Evolutionary conservation across 148 eudicot genomes (phyloP), one percentile per base, ranked within the genome.

Genomic region (Chenopodium suecicum): DNA sequence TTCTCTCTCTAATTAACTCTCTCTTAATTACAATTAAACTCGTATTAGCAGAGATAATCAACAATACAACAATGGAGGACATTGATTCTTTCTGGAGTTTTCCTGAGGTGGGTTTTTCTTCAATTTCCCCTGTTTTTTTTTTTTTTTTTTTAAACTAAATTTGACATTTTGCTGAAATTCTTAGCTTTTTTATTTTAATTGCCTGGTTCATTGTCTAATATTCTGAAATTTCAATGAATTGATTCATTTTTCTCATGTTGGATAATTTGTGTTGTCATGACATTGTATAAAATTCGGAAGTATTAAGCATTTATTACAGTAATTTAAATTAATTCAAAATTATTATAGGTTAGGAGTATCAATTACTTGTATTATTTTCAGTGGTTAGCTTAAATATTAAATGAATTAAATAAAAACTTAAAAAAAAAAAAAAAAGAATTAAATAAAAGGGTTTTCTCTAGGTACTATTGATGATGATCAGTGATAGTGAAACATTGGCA

Each of bases 11-110:
- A 79, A 68, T 76, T 4, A 37, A 60, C 77, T 44, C 65, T 66
- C 69, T 75, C 79, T 73, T 23, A 69, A n/a, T 60, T 20, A 32
- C 68, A 67, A 48, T n/a, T 19, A 46, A 29, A 46, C 19, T 73
- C 20, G 0, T 11, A 73, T 46, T 37, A 22, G 16, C 58, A 72
- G 2, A 17, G 2, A 4, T 56, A 16, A 23, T 25, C 56, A 66
- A 81, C 85, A 50, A 90, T 92, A 92, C 56, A 66, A 80, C 84
- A 64, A 90, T 92, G 94, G 94, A 86, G 37, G 91, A 91, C 25
- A 64, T 90, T 74, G 83, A 82, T 62, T 84, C 86, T 82, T 56
- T 91, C 20, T 93, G 90, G 91, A 75, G 69, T 77, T 84, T 88
- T 74, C 91, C 85, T 81, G 94, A 93, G 92, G 97, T 92, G 82